phyloP scores from a whole-genome alignment of 495 filamentous ascomycete genomes.

The Lophium mytilinum region DNA sequence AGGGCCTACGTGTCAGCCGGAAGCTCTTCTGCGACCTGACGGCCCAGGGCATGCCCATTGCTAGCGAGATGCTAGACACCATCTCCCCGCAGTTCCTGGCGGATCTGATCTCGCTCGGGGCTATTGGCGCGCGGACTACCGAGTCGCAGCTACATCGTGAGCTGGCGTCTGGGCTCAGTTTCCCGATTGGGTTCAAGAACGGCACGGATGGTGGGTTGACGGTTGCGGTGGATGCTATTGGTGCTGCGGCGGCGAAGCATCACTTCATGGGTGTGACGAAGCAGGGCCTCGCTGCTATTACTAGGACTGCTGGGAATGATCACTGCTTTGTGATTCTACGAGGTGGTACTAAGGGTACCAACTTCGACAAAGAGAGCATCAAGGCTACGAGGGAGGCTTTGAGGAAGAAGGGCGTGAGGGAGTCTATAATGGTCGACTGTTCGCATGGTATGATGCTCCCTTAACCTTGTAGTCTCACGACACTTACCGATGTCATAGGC shows the following conservation, averaged over 20 bases:
- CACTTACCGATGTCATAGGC: slow-evolving; percentile 34
- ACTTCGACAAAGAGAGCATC: slow-evolving; percentile 83
- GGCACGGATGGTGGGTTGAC: slow-evolving; percentile 90
- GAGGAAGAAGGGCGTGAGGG: slow-evolving; percentile 73
- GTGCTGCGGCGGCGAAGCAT: slow-evolving; percentile 81
- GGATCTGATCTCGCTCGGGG: slow-evolving; percentile 89
- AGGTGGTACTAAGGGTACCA: slow-evolving; percentile 87
- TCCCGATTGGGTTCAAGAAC: slow-evolving; percentile 99
- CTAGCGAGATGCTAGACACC: slow-evolving; percentile 95
- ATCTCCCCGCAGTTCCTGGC: slow-evolving; percentile 96
- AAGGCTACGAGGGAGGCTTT: slow-evolving; percentile 69
- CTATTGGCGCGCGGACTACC: slow-evolving; percentile 94
- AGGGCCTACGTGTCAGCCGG: slow-evolving; percentile 80
- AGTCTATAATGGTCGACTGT: slow-evolving; percentile 96
- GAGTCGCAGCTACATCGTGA: slow-evolving; percentile 95
- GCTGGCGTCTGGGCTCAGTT: slow-evolving; percentile 90
- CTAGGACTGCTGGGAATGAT: slow-evolving; percentile 83
- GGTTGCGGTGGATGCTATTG: slow-evolving; percentile 96
- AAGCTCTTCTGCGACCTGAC: slow-evolving; percentile 90
- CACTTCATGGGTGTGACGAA: slow-evolving; percentile 99
- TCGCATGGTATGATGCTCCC: slow-evolving; percentile 61
- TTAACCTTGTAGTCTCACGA: background rate
- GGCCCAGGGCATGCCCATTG: slow-evolving; percentile 78
- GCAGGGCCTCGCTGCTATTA: slow-evolving; percentile 92
- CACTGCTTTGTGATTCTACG: slow-evolving; percentile 95